Percentiles rank a stretch among this genome's conserved stretches.
Evolutionary conservation across 140 eudicot species (phyloP).

Genomic region (Eryngium alpinum): DNA sequence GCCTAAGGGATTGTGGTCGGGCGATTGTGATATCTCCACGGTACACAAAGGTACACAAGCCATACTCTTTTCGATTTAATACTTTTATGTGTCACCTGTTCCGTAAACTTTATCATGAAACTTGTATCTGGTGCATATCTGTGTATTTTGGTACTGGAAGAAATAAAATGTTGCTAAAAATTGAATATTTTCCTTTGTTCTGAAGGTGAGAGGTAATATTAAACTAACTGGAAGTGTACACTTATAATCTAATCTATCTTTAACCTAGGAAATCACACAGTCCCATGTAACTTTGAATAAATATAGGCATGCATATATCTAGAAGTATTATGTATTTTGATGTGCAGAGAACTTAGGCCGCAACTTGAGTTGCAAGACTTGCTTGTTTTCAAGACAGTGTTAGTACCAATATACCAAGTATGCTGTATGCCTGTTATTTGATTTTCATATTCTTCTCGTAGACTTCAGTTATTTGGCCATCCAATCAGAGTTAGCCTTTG

Average conservation of each 20-base stretch:
- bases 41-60: slow-evolving; percentile 67
- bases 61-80: slow-evolving; percentile 1
- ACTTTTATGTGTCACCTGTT: not conserved
- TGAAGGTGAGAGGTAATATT: no score
- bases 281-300: not conserved
- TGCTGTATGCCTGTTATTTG: not conserved
- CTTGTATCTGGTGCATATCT: not conserved
- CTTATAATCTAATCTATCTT: not conserved
- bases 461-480: not conserved
- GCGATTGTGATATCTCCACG: slow-evolving; percentile 51
- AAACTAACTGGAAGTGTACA: not conserved
- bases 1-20: slow-evolving; percentile 65
- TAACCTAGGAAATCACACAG: not conserved
- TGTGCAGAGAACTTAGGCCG: not conserved
- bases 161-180: no score
- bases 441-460: not conserved
- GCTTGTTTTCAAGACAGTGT: not conserved
- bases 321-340: not conserved
- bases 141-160: no score
- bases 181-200: no score
- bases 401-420: not conserved
- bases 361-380: not conserved
- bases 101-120: not conserved
- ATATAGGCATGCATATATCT: not conserved
- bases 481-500: not conserved